phyloP scores from a whole-genome alignment of 129 eudicot species.

The Rutidosis leptorrhynchoides region DNA sequence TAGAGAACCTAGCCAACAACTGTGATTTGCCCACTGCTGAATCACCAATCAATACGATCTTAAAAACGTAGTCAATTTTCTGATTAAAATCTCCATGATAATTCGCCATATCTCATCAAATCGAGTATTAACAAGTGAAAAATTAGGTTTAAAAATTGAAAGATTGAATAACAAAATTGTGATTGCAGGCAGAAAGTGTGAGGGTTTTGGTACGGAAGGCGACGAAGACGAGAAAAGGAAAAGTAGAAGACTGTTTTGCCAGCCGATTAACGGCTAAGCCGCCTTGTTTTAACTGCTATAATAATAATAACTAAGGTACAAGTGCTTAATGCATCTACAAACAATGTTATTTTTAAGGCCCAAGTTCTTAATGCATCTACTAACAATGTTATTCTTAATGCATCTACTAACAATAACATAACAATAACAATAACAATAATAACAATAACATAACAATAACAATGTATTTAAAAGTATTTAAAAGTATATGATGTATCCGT shows the following conservation, averaged over 20 bases:
- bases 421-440: too few species aligned
- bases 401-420: too few species aligned
- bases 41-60: constrained; percentile 71
- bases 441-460: too few species aligned
- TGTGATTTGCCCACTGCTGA: constrained; percentile 82
- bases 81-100: constrained; percentile 49
- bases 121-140: background rate
- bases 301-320: background rate
- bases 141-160: background rate
- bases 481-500: too few species aligned
- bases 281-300: background rate
- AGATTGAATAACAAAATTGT: background rate
- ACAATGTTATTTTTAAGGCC: background rate
- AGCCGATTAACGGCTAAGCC: background rate
- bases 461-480: too few species aligned
- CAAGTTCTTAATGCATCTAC: background rate
- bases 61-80: constrained; percentile 70
- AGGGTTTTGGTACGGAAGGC: background rate
- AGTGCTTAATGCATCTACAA: background rate
- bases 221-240: background rate
- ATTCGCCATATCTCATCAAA: constrained; percentile 47
- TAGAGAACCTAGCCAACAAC: constrained; percentile 54
- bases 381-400: too few species aligned
- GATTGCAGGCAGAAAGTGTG: background rate
- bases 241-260: background rate